phyloP scores from a whole-genome alignment of 768 basidiomycete genomes.

The Pulveroboletus sp. region DNA sequence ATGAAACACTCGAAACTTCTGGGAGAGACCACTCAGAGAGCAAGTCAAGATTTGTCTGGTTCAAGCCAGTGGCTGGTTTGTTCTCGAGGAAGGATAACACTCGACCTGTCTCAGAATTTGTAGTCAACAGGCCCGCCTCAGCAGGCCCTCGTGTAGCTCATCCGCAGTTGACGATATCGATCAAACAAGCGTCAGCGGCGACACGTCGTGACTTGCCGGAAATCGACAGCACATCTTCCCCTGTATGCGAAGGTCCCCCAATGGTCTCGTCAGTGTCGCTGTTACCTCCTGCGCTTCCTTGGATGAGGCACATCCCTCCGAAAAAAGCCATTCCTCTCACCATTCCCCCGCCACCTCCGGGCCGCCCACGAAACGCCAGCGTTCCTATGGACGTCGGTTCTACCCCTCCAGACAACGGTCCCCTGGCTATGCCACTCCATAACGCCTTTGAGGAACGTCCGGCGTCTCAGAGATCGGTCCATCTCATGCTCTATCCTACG shows the following conservation, averaged over 20 bases:
- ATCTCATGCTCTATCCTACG: conserved; percentile 15
- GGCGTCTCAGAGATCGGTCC: conserved; percentile 13
- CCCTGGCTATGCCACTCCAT: conserved; percentile 39
- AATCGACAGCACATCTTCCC: conserved; percentile 27
- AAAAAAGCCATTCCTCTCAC: conserved; percentile 34
- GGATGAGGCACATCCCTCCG: conserved; percentile 21
- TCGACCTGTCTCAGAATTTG: conserved; percentile 14
- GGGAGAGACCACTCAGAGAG: conserved; percentile 22
- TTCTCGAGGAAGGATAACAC: conserved; percentile 23
- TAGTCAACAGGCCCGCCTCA: conserved; percentile 15
- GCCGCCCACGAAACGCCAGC: conserved; percentile 29
- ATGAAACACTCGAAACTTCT: conserved; percentile 23
- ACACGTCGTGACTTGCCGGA: conserved; percentile 24
- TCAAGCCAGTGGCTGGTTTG: conserved; percentile 31
- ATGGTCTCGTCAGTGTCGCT: conserved; percentile 33
- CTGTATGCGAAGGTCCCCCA: conserved; percentile 22
- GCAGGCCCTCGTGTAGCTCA: conserved; percentile 16
- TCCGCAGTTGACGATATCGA: conserved; percentile 41
- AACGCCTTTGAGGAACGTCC: conserved; percentile 33
- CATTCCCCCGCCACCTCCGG: conserved; percentile 29
- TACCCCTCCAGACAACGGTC: conserved; percentile 21
- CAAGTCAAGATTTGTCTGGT: conserved; percentile 30
- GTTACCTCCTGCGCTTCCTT: conserved; percentile 22
- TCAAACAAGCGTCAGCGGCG: conserved; percentile 35
- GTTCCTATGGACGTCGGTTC: conserved; percentile 35